Conservation (phyloP, 805 yeast species). For the Spathaspora boniae region DNA sequence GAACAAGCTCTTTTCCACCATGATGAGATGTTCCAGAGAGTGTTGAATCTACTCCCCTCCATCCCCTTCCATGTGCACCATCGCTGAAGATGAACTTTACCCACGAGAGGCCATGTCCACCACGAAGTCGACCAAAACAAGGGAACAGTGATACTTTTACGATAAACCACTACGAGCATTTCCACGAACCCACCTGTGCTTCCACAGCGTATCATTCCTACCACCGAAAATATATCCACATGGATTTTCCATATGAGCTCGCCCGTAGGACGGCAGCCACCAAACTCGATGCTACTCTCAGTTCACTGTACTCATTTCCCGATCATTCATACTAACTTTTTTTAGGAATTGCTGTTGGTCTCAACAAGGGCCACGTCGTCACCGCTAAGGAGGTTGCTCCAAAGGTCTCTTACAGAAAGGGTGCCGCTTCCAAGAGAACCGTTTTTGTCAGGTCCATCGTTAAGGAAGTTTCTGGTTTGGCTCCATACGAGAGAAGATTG, state of each 20-base stretch:
- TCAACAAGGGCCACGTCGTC: constrained; percentile 99
- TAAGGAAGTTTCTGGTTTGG: constrained; percentile 96
- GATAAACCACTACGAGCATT: no score
- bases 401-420: constrained; percentile 89
- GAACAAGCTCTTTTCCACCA: not conserved
- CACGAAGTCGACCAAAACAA: no score
- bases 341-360: constrained; percentile 92
- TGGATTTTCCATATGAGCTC: no score
- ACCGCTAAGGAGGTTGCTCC: constrained; percentile 72
- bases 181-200: no score
- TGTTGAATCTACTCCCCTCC: not conserved
- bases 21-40: not conserved
- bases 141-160: no score
- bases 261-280: no score
- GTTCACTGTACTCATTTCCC: no score
- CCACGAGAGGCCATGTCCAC: no score
- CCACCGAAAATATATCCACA: no score
- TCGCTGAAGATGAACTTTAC: no score
- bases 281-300: no score
- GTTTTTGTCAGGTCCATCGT: constrained; percentile 92
- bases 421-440: constrained; percentile 93
- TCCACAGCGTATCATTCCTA: no score
- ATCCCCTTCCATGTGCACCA: not conserved
- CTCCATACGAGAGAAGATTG: constrained; percentile 99
- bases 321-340: constrained; percentile 33